phyloP scores from a whole-genome alignment of 2,329 filamentous ascomycete species.

The Botryotinia globosa region DNA sequence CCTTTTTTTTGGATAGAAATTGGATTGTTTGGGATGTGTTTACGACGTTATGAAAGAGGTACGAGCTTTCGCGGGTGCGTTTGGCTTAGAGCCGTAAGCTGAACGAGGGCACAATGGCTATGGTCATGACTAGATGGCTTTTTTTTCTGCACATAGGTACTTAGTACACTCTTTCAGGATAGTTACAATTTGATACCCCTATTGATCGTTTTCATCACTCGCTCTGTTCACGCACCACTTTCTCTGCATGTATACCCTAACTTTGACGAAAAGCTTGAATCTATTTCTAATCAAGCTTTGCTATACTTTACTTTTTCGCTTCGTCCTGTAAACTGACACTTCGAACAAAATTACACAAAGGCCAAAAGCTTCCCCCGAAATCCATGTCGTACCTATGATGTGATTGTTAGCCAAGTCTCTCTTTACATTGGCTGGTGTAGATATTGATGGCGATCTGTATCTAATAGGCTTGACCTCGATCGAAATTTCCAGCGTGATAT shows the following conservation, averaged over 20 bases:
- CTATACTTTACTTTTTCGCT: not conserved
- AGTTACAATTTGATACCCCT: constrained; percentile 19
- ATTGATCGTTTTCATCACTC: not conserved
- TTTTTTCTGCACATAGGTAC: not conserved
- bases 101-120: not conserved
- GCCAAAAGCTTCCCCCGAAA: constrained; percentile 67
- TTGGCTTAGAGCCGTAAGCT: not conserved
- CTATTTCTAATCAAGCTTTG: not conserved
- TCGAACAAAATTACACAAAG: constrained; percentile 39
- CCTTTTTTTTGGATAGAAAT: not conserved
- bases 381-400: constrained; percentile 71
- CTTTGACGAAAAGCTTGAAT: not conserved
- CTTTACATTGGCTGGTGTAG: too few relatives aligned
- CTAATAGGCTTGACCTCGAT: too few relatives aligned
- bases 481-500: not conserved
- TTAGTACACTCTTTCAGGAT: constrained; percentile 12
- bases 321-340: constrained; percentile 24
- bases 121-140: not conserved
- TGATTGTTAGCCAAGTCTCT: not conserved
- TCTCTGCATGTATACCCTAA: not conserved
- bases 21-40: not conserved
- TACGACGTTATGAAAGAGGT: not conserved
- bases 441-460: not conserved
- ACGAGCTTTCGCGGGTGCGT: not conserved
- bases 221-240: not conserved